A percentile compares a stretch with the other conserved stretches of the same genome.
Evolutionary conservation across 768 basidiomycete genomes (phyloP).

Genomic region (Tricholoma sp.): DNA sequence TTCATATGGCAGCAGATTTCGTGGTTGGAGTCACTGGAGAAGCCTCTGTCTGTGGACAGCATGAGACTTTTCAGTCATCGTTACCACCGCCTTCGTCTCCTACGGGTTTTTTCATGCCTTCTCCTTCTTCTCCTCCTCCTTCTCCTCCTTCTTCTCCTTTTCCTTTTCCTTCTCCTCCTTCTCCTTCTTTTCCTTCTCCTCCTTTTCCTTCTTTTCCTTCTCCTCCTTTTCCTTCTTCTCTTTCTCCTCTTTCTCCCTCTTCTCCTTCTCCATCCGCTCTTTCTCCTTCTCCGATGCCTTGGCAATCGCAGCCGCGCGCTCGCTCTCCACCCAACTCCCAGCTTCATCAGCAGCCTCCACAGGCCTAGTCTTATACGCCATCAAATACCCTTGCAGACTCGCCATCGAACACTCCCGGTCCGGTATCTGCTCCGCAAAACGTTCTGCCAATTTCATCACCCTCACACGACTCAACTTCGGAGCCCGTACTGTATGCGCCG

Average conservation of each 20-base stretch:
- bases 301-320: conserved; percentile 16
- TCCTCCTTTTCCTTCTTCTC: no score
- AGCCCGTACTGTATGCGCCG: conserved; percentile 21
- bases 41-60: neutral
- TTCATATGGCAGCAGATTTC: neutral
- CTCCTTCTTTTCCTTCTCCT: conserved; percentile 33
- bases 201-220: no score
- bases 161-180: conserved; percentile 23
- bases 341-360: conserved; percentile 37
- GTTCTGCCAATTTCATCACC: conserved; percentile 36
- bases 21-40: neutral
- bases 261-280: neutral
- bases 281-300: conserved; percentile 9
- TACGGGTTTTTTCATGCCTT: no score
- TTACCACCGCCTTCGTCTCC: conserved; percentile 9
- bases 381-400: conserved; percentile 41
- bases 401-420: conserved; percentile 34
- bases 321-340: conserved; percentile 40
- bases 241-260: no score
- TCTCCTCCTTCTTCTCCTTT: conserved; percentile 10
- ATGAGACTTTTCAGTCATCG: neutral
- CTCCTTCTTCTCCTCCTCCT: conserved; percentile 13
- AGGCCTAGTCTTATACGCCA: conserved; percentile 56
- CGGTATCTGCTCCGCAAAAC: conserved; percentile 43
- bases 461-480: conserved; percentile 30